Base-by-base conservation (phyloP, 2,329 filamentous ascomycete species). In the Ascochyta koolunga region DNA sequence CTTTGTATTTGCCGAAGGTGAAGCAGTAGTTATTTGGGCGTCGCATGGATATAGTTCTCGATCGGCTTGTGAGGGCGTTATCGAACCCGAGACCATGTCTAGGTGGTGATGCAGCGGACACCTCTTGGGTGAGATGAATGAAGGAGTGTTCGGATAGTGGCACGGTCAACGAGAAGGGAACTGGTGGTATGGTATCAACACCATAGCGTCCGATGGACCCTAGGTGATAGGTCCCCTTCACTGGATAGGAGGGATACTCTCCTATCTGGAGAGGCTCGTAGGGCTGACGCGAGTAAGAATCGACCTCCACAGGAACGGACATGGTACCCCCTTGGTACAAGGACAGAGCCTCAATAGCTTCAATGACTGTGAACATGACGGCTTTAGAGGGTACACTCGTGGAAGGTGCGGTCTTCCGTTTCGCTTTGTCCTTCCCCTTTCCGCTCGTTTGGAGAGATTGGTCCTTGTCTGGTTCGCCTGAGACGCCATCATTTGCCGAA, bases 131-230 rank as follows among this genome's bases (percentile, higher is more conserved):
- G 9, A 19, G 4, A 9, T 36, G 35, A 3, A 54, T 46, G 24
- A 41, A 25, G 3, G 35, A 50, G 36, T 45, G 19, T 27, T 50
- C 45, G 3, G 51, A 50, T 4, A 54, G 31, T 2, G 51, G 36
- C 3, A 46, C 41, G 3, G 53, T 56, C 19, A 56, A 27, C n/a
- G 53, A 46, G 36, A 51, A 56, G 3, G 53, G 42, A 15, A 29
- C 37, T 15, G 42, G n/a, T 13, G 32, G 11, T 2, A 16, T 10
- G 31, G 13, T 13, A 13, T 56, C 29, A 18, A 33, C 19, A 5
- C 27, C 44, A 31, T 61, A 63, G 15, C 59, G 54, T 5, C 59
- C 59, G 27, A 55, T 50, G 18, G 53, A 53, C 3, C 59, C 61
- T 13, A 64, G 18, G 44, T 58, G 50, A 21, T 64, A 62, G 2